phyloP scores from a whole-genome alignment of 1,284 basidiomycete genomes.

The Cryptococcus maquisensis region DNA sequence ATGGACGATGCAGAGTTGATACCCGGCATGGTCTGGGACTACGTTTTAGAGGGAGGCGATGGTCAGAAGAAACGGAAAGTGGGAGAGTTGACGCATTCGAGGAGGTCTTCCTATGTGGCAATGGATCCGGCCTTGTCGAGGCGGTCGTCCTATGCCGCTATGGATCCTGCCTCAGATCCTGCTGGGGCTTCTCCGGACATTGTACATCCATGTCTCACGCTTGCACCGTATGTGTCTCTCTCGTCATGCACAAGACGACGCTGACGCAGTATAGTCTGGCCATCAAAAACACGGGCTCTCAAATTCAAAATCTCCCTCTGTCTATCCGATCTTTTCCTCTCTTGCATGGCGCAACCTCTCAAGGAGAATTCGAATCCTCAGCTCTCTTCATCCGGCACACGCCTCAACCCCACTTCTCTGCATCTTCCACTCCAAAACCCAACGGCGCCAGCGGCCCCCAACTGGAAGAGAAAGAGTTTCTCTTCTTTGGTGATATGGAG shows the following conservation, averaged over 20 bases:
- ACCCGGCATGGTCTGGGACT: conserved; percentile 26
- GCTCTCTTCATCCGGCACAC: conserved; percentile 44
- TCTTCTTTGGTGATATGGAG: conserved; percentile 49
- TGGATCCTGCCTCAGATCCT: too few relatives aligned
- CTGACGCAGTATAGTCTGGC: conserved; percentile 3
- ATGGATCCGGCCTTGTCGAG: too few relatives aligned
- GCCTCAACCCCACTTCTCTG: conserved; percentile 19
- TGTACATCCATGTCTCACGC: not conserved
- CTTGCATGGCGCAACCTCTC: conserved; percentile 41
- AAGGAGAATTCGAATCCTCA: conserved; percentile 41
- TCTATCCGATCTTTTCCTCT: conserved; percentile 38
- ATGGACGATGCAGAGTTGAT: too few relatives aligned
- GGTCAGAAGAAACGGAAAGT: not conserved
- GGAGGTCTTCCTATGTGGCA: not conserved
- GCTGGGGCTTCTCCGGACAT: not conserved
- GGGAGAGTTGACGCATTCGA: not conserved
- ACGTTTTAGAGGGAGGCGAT: conserved; percentile 6
- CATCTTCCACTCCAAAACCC: not conserved
- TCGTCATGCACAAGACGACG: not conserved
- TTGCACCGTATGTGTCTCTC: conserved; percentile 2
- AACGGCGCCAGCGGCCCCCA: not conserved
- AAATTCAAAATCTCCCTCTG: conserved; percentile 34
- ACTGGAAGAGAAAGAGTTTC: conserved; percentile 28
- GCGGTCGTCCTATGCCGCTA: too few relatives aligned
- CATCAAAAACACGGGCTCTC: conserved; percentile 12